phyloP scores from a whole-genome alignment of 176 grass and related monocot species.

The Tillandsia fasciculata region DNA sequence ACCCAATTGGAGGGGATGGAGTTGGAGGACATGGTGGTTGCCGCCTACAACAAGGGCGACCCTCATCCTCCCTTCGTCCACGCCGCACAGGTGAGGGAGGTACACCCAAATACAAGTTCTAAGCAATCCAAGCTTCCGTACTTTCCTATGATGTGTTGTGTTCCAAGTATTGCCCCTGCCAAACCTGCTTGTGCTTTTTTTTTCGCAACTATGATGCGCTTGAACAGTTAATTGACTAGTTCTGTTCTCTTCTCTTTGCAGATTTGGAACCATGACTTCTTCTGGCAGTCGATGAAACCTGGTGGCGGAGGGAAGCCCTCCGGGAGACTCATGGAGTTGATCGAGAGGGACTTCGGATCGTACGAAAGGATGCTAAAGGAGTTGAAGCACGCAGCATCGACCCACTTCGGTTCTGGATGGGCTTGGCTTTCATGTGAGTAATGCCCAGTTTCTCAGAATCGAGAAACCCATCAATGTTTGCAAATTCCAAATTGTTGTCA shows the following conservation, averaged over 20 bases:
- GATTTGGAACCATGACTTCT: conserved; percentile 98
- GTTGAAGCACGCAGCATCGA: conserved; percentile 46
- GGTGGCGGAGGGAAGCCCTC: conserved; percentile 47
- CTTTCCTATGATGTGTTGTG: no score
- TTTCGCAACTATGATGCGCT: no score
- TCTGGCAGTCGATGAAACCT: conserved; percentile 78
- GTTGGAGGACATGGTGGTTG: conserved; percentile 50
- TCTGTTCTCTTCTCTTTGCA: conserved; percentile 12
- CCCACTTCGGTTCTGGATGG: conserved; percentile 97
- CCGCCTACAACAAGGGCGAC: conserved; percentile 67
- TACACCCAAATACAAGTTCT: no score
- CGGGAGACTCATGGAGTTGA: conserved; percentile 44
- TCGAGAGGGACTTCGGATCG: conserved; percentile 79
- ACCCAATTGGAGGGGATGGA: conserved; percentile 66
- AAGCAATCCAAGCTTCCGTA: no score
- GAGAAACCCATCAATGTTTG: neutral
- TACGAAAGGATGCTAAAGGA: conserved; percentile 47
- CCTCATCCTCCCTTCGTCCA: conserved; percentile 59
- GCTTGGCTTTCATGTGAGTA: conserved; percentile 87
- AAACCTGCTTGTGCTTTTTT: no score
- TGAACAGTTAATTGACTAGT: no score
- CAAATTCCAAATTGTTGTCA: neutral
- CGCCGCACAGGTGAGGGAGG: conserved; percentile 51
- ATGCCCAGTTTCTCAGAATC: neutral
- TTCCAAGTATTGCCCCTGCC: no score